These are phyloP conservation scores for Puccinia polysora DNA, from an alignment of 1,284 basidiomycete genomes.

Conservation along the genomic window DNA sequence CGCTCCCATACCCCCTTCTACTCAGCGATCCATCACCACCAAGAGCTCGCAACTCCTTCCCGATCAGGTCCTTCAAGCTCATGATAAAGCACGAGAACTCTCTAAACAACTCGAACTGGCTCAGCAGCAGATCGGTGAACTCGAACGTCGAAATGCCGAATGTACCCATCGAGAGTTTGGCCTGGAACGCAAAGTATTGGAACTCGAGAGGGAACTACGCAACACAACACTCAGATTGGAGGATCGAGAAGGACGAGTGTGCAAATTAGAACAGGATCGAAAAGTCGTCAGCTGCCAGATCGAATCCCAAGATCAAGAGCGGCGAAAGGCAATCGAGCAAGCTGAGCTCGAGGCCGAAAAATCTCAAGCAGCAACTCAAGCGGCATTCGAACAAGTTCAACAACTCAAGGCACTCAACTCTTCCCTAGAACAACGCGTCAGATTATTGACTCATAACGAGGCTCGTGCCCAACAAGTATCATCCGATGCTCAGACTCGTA, in stretches of 20 bases:
- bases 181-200: slow-evolving; percentile 26
- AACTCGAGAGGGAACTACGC: slow-evolving; percentile 25
- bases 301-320: slow-evolving; percentile 16
- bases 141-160: slow-evolving; percentile 8
- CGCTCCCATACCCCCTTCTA: slow-evolving; percentile 25
- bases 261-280: slow-evolving; percentile 32
- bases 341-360: slow-evolving; percentile 13
- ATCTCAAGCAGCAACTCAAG: neutral
- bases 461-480: slow-evolving; percentile 21
- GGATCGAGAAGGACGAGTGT: slow-evolving; percentile 31
- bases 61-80: slow-evolving; percentile 24
- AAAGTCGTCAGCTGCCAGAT: slow-evolving; percentile 29
- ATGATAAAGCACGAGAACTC: slow-evolving; percentile 24
- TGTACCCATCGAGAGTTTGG: slow-evolving; percentile 16
- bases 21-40: neutral
- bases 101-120: slow-evolving; percentile 9
- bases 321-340: neutral
- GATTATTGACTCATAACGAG: slow-evolving; percentile 31
- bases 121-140: slow-evolving; percentile 10
- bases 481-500: slow-evolving; percentile 4
- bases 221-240: slow-evolving; percentile 18
- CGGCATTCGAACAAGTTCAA: slow-evolving; percentile 4
- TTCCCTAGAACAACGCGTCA: slow-evolving; percentile 15
- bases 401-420: slow-evolving; percentile 18
- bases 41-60: slow-evolving; percentile 9